phyloP scores from a whole-genome alignment of 306 rosid genomes.

The Chamaecrista fasciculata region DNA sequence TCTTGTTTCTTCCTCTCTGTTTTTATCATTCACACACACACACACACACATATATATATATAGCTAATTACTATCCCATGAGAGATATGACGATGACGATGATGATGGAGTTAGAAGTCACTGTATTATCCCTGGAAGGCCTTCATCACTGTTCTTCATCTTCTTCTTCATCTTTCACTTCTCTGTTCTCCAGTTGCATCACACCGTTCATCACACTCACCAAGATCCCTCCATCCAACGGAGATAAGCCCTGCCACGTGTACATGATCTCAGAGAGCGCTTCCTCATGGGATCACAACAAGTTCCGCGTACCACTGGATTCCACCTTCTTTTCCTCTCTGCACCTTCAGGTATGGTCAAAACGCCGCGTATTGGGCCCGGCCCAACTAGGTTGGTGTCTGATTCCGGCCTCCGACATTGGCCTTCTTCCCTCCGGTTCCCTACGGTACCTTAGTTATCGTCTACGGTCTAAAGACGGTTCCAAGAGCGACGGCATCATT shows the following conservation, averaged over 20 bases:
- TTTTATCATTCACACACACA: too few species aligned
- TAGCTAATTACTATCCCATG: not conserved
- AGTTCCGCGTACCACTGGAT: slow-evolving; percentile 43
- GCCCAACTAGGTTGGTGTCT: slow-evolving; percentile 52
- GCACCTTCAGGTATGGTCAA: slow-evolving; percentile 45
- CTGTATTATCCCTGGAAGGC: slow-evolving; percentile 48
- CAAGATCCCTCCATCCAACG: slow-evolving; percentile 26
- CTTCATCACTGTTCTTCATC: slow-evolving; percentile 29
- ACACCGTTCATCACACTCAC: slow-evolving; percentile 54
- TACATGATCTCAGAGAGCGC: not conserved
- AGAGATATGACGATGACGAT: not conserved
- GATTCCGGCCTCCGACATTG: slow-evolving; percentile 52
- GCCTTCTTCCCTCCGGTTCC: slow-evolving; percentile 35
- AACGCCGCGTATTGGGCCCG: slow-evolving; percentile 49
- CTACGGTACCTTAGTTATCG: slow-evolving; percentile 55
- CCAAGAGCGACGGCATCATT: slow-evolving; percentile 42
- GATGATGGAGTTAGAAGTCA: slow-evolving; percentile 58
- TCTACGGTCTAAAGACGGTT: slow-evolving; percentile 52
- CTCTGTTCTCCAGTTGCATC: slow-evolving; percentile 18
- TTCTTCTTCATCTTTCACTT: not conserved
- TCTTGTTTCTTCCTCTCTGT: slow-evolving; percentile 6
- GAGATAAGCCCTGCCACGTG: not conserved
- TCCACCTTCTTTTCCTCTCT: slow-evolving; percentile 46
- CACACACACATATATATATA: too few species aligned
- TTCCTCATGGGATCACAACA: slow-evolving; percentile 44